Evolutionary conservation across 2,329 filamentous ascomycete species (phyloP).

Genomic region (Talaromyces atroroseus): DNA sequence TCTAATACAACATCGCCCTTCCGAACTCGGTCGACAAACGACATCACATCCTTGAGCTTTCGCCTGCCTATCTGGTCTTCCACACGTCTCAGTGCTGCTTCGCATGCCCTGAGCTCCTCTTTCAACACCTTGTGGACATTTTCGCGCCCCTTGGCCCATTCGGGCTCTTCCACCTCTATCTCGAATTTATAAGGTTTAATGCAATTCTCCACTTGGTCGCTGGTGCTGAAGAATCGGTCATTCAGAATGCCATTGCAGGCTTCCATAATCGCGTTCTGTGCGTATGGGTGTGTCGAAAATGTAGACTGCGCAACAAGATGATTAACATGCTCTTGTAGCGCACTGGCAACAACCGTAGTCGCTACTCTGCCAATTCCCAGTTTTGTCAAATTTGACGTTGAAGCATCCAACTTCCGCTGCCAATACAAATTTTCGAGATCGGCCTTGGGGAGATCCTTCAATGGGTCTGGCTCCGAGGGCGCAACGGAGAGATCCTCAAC

Average conservation of each 20-base stretch:
- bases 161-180: constrained; percentile 85
- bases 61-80: constrained; percentile 73
- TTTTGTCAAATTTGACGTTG: constrained; percentile 83
- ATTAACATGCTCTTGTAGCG: constrained; percentile 81
- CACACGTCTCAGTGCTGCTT: constrained; percentile 67
- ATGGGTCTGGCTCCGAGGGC: constrained; percentile 62
- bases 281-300: constrained; percentile 86
- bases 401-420: constrained; percentile 90
- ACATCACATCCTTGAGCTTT: constrained; percentile 83
- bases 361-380: constrained; percentile 88
- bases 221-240: constrained; percentile 93
- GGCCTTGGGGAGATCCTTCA: constrained; percentile 75
- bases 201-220: constrained; percentile 96
- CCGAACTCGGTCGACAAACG: constrained; percentile 83
- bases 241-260: constrained; percentile 85
- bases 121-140: constrained; percentile 78
- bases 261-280: constrained; percentile 85
- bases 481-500: constrained; percentile 71
- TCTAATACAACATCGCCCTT: constrained; percentile 81
- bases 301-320: constrained; percentile 71
- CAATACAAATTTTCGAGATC: constrained; percentile 83
- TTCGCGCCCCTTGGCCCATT: constrained; percentile 81
- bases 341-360: constrained; percentile 81
- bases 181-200: constrained; percentile 99
- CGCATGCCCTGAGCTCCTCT: constrained; percentile 77